Base-by-base conservation (phyloP, 768 basidiomycete species). In the Tulasnella sp. region DNA sequence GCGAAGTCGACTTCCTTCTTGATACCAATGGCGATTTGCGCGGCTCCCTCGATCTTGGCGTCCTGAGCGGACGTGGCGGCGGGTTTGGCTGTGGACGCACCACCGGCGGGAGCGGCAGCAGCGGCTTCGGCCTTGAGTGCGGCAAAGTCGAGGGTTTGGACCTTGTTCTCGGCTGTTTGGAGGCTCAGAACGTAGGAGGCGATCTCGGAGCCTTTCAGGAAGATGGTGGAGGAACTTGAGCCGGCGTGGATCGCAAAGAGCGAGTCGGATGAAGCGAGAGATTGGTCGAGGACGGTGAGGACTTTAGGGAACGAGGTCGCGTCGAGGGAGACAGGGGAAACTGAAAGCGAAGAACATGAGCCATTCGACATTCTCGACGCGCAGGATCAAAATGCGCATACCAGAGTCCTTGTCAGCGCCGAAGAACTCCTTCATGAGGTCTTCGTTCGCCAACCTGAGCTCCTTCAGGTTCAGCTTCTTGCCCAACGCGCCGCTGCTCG, bases 1-100 rank as follows among this genome's bases (percentile, higher is more conserved):
- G 96, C 87, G 86, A 99, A 98, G 84, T 98, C 97, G 62, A 93
- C 93, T 84, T 98, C 96, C 85, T 98, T 98, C 89, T 95, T 94
- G 83, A 96, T 93, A 76, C 95, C 94, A 84, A 98, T 94, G 46
- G 97, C 96, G 82, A 97, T 92, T 87, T 97, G 94, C 34, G 96
- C 91, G 0, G 94, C 92, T 72, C 93, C 95, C 80, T 97, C 94
- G 80, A 94, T 93, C 86, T 91, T 94, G 44, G 91, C 90, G 80
- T 91, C 92, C 80, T 79, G 84, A 39, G 88, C 83, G 81, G 84
- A 76, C 42, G 82, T 73, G 36, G 83, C 79, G 52, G 83, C 78
- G 74, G 86, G 83, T 52, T 86, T 76, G 24, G 75, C 46, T 3
- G 80, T 44, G 7, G 78, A 73, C 5, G 77, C 21, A 4, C 27